Base-by-base conservation (phyloP, 306 rosid genomes). In the Aeschynomene evenia region DNA sequence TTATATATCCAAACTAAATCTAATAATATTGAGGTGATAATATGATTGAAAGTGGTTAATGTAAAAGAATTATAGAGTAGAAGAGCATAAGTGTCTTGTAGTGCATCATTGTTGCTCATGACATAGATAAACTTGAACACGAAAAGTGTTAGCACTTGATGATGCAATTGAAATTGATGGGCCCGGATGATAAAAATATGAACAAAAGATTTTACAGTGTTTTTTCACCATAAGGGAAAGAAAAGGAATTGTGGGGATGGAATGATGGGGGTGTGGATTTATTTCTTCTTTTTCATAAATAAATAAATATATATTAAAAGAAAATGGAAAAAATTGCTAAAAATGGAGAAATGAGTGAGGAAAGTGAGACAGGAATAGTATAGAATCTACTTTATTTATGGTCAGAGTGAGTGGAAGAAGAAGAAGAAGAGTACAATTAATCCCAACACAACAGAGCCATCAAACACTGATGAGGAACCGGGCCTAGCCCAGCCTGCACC, bases 321-420 rank as follows among this genome's bases (percentile, higher is more conserved):
- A n/a, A n/a, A n/a, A n/a, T n/a, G n/a, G n/a, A n/a, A n/a, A n/a
- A n/a, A n/a, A n/a, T n/a, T n/a, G n/a, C n/a, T n/a, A n/a, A n/a
- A n/a, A n/a, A n/a, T n/a, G n/a, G n/a, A n/a, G n/a, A n/a, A n/a
- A n/a, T n/a, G n/a, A n/a, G n/a, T n/a, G n/a, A n/a, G n/a, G 19
- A 79, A 79, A 73, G 75, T 73, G 66, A 62, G 83, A 74, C 77
- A 79, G 73, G 82, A 79, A 74, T 74, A 68, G 76, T 73, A 79
- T 74, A 74, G 83, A 79, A 74, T 79, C 83, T 79, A 79, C 80
- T 79, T 82, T 81, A 48, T n/a, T n/a, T n/a, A n/a, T n/a, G n/a
- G n/a, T 63, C 80, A 63, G 83, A 77, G 11, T 21, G 54, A n/a
- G n/a, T n/a, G n/a, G n/a, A n/a, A n/a, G n/a, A n/a, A n/a, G n/a